phyloP scores from a whole-genome alignment of 2,329 filamentous ascomycete species.

The Nigrospora oryzae region DNA sequence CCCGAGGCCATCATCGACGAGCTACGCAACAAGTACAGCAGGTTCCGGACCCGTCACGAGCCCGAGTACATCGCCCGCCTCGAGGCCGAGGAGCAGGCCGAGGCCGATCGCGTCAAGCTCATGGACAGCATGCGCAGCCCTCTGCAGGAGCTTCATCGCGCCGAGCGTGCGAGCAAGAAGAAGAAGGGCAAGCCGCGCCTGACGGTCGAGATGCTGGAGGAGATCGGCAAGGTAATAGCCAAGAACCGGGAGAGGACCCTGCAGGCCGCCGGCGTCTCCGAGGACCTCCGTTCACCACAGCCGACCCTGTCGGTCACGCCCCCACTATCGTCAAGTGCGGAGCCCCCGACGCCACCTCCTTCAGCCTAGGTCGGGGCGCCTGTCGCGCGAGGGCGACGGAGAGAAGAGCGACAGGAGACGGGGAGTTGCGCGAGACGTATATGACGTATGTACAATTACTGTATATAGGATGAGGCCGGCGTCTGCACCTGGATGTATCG shows the following conservation, averaged over 20 bases:
- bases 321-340: constrained; percentile 1
- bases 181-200: constrained; percentile 47
- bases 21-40: constrained; percentile 73
- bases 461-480: constrained; percentile 3
- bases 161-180: constrained; percentile 41
- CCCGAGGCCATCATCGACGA: constrained; percentile 74
- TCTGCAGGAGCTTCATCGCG: constrained; percentile 50
- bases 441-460: constrained; percentile 1
- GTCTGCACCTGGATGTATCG: background rate
- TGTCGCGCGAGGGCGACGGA: too few species aligned
- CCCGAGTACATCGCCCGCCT: constrained; percentile 60
- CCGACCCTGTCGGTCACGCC: background rate
- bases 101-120: constrained; percentile 30
- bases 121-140: constrained; percentile 38
- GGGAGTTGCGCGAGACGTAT: background rate
- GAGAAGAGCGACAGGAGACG: too few species aligned
- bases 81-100: constrained; percentile 45
- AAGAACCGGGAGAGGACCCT: constrained; percentile 37
- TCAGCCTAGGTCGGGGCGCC: background rate
- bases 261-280: constrained; percentile 26
- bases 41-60: constrained; percentile 75
- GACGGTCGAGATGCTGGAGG: constrained; percentile 50
- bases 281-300: constrained; percentile 10
- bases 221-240: constrained; percentile 54
- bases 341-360: background rate